phyloP scores from a whole-genome alignment of 2,329 filamentous ascomycete species.

The Xylariaceae sp. region DNA sequence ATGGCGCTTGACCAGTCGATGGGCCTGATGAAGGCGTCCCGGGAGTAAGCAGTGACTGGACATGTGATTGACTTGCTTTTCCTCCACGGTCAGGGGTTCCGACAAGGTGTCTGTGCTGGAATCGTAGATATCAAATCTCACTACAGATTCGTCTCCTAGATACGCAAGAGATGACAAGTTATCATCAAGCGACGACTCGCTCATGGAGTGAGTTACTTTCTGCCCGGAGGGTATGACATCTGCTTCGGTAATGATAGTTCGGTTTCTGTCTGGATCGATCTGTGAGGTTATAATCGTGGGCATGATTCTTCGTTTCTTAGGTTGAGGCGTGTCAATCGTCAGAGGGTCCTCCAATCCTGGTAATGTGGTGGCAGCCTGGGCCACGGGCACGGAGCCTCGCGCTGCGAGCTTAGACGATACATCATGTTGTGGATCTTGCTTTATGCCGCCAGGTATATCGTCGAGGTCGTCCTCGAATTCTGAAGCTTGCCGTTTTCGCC shows the following conservation, averaged over 20 bases:
- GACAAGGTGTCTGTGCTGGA: not conserved
- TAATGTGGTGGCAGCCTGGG: not conserved
- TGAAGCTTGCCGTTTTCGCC: conserved; percentile 20
- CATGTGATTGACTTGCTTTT: conserved; percentile 14
- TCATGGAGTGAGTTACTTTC: not conserved
- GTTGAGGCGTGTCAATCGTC: conserved; percentile 3
- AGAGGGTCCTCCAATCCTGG: not conserved
- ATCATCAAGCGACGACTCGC: not conserved
- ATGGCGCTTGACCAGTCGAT: conserved; percentile 22
- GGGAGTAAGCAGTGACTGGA: conserved; percentile 3
- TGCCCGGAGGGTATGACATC: conserved; percentile 15
- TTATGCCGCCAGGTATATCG: not conserved
- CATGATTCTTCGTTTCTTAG: conserved; percentile 26
- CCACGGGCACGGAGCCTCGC: not conserved
- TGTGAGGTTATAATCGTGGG: conserved; percentile 21
- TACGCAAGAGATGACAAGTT: conserved; percentile 13
- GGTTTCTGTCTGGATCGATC: conserved; percentile 15
- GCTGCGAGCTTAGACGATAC: not conserved
- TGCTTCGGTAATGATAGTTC: conserved; percentile 26
- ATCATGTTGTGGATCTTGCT: not conserved
- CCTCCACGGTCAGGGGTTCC: not conserved
- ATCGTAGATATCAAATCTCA: conserved; percentile 24
- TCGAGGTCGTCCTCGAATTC: conserved; percentile 15
- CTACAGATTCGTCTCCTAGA: conserved; percentile 24
- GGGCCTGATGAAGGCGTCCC: conserved; percentile 24